These are phyloP conservation scores for Podospora australis DNA, from an alignment of 495 filamentous ascomycete species.

Conservation along the genomic window DNA sequence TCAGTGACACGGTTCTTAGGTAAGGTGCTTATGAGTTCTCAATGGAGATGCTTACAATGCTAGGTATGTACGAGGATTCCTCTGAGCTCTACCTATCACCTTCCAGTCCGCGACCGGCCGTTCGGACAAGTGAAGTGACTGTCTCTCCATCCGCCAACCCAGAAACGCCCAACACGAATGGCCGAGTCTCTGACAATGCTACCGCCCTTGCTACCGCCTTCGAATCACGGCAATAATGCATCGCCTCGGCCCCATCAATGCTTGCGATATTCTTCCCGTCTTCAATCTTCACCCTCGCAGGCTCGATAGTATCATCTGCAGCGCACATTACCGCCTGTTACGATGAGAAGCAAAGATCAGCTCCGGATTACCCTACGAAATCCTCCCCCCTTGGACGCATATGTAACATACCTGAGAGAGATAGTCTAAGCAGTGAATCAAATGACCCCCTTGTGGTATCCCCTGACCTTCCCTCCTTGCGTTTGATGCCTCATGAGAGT, in stretches of 20 bases:
- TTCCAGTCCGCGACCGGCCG: no score
- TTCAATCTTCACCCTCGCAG: neutral
- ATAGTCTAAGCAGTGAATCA: neutral
- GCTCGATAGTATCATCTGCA: conserved; percentile 1
- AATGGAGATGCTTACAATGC: no score
- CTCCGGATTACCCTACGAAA: neutral
- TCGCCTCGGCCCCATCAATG: neutral
- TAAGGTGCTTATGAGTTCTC: no score
- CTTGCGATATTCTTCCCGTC: neutral
- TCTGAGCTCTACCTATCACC: no score
- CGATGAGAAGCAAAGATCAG: neutral
- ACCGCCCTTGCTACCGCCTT: neutral
- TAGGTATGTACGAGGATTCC: no score
- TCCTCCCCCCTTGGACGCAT: no score
- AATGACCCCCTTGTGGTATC: neutral
- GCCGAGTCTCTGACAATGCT: neutral
- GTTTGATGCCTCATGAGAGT: neutral
- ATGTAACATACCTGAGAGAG: neutral
- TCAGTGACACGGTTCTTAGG: no score
- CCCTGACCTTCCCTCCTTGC: neutral
- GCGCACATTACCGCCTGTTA: neutral
- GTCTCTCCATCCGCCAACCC: neutral
- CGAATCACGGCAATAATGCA: neutral
- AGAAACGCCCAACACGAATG: neutral
- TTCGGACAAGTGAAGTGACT: neutral